Evolutionary conservation across 2,329 filamentous ascomycete species (phyloP), one percentile per base, ranked within the genome.

Genomic region (Nemania sp.): DNA sequence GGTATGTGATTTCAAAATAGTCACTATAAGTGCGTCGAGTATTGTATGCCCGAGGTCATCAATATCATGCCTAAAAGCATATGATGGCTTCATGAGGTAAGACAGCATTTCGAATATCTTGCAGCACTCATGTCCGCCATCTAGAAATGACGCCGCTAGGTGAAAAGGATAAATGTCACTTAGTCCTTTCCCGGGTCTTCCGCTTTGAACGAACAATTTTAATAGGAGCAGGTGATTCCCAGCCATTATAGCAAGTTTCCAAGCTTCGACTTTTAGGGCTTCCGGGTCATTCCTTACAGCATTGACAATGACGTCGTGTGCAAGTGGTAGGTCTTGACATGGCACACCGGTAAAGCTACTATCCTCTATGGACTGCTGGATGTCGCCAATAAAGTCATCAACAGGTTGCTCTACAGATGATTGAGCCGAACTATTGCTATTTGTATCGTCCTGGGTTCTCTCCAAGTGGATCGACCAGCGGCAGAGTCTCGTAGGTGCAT

Each of bases 1-100:
- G 9, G 72, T 70, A 56, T 76, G 73, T 0, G 60, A 65, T 39
- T 70, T 69, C 9, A 76, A 47, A 33, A 76, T 70, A 3, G 65
- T 53, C 14, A 73, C 62, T 59, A 75, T 67, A 1, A 76, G 61
- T 22, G 62, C 68, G 46, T 77, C 74, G 0, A 76, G 50, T 6
- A 76, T 63, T 3, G 73, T 75, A 44, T 75, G 69, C 2, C 68
- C 69, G 15, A 64, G 51, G 11, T 67, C 48, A 43, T 75, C 40
- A 7, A 57, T n/a, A 14, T 60, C 56, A 22, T 56, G 60, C 20
- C 43, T 1, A 15, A 50, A 54, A 14, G 57, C 52, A n/a, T 56
- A 57, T 3, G 30, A 28, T 12, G 5, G 2, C 2, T 9, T 5
- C 1, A 20, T 64, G 1, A 53, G 12, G 42, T 52, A 11, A 22